A percentile compares a stretch with the other conserved stretches of the same genome.
phyloP scores from a whole-genome alignment of 75 land plant genomes.

The Pinus albicaulis region DNA sequence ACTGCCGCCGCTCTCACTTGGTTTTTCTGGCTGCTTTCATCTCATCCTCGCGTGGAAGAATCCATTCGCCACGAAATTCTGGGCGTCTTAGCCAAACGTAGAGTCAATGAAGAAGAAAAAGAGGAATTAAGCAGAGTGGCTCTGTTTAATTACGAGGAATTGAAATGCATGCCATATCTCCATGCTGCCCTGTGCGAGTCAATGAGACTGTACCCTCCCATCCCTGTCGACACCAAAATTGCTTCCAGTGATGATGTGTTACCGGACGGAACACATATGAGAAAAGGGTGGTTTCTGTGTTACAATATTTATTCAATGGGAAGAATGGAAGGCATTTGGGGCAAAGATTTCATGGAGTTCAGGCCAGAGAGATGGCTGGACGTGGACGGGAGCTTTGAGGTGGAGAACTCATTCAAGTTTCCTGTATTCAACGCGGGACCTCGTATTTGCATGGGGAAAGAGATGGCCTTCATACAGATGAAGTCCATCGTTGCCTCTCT shows the following conservation, averaged over 20 bases:
- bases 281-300: not conserved
- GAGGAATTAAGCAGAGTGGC: too few species aligned
- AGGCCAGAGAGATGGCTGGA: too few species aligned
- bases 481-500: too few species aligned
- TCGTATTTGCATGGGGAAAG: too few species aligned
- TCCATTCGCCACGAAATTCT: slow-evolving; percentile 7
- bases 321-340: slow-evolving; percentile 55
- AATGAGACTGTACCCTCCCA: slow-evolving; percentile 39
- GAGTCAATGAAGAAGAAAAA: not conserved
- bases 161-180: slow-evolving; percentile 26
- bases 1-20: slow-evolving; percentile 16
- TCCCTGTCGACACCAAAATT: slow-evolving; percentile 14
- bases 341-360: slow-evolving; percentile 43
- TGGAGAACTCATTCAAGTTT: too few species aligned
- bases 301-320: slow-evolving; percentile 14
- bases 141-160: not conserved
- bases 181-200: slow-evolving; percentile 44
- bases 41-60: slow-evolving; percentile 20
- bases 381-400: too few species aligned
- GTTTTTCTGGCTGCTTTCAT: slow-evolving; percentile 32
- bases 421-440: too few species aligned
- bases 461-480: too few species aligned
- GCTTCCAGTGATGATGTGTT: slow-evolving; percentile 1
- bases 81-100: not conserved
- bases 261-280: slow-evolving; percentile 8